Evolutionary conservation across 169 alveolate species (phyloP), one percentile per base, ranked within the genome.

Genomic region (Plasmodium coatneyi): DNA sequence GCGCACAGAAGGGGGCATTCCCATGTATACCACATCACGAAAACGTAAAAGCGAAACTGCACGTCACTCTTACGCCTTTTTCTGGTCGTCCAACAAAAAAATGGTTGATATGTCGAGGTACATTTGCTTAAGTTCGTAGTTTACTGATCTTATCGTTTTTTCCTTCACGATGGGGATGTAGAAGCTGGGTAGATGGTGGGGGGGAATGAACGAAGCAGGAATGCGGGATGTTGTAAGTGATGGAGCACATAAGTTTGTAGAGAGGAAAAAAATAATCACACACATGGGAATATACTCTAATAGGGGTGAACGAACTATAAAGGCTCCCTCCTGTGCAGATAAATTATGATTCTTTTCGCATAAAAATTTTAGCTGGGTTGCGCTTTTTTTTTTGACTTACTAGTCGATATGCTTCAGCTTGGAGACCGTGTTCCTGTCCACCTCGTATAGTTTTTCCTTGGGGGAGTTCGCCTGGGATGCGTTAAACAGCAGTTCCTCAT

Each of bases 101-200:
- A 91, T 30, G 43, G 95, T 91, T 19, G 92, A 80, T 91, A 91
- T 81, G 80, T 91, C 92, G 30, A 91, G 66, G 92, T 91, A 81
- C 25, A 91, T 91, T 81, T 91, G 82, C 66, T 81, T 91, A 7
- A 34, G 34, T 49, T 91, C 95, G 56, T 91, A 91, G 28, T 91
- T 54, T 19, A 91, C 95, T 12, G 80, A 70, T 39, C 95, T 80
- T 80, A 91, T 91, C n/a, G 95, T 91, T 81, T 81, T 91, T 70
- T 91, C 95, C 66, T 91, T 91, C 52, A 91, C 80, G 7, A 91
- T 91, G 14, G 95, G 95, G 39, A 91, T 52, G 66, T 80, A 91
- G 74, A 91, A 91, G 80, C 95, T 91, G 92, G 6, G 46, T 5
- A 49, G 60, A 7, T 28, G 43, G 41, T 12, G 60, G 25, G 36